Conservation (phyloP, 2,329 filamentous ascomycete genomes). For the Phoma sp. region DNA sequence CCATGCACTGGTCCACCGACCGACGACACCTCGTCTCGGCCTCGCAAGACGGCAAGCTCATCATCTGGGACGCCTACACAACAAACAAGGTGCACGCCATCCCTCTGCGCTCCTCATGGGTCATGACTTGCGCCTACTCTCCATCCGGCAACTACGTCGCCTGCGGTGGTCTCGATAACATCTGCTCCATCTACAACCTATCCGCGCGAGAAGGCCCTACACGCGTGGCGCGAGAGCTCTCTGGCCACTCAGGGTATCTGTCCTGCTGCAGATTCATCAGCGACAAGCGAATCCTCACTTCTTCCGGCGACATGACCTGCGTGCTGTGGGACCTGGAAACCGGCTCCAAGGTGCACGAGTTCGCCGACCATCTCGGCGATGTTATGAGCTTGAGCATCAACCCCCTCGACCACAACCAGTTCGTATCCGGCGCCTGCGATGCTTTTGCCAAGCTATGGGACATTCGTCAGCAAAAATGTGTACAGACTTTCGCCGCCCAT, state of each 20-base stretch:
- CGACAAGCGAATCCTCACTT: slow-evolving; percentile 95
- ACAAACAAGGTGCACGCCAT: slow-evolving; percentile 99
- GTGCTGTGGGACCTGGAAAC: slow-evolving; percentile 99
- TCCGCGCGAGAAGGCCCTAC: slow-evolving; percentile 97
- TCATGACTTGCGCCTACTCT: slow-evolving; percentile 99
- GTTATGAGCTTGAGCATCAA: slow-evolving; percentile 99
- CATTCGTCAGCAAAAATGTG: slow-evolving; percentile 95
- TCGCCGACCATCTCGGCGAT: slow-evolving; percentile 96
- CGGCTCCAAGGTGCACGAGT: slow-evolving; percentile 95
- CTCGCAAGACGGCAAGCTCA: slow-evolving; percentile 98
- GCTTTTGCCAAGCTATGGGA: slow-evolving; percentile 99
- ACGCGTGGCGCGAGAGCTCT: slow-evolving; percentile 91
- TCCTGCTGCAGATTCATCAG: slow-evolving; percentile 99
- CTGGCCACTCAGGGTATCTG: slow-evolving; percentile 94
- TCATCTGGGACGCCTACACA: slow-evolving; percentile 99
- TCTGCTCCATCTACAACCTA: slow-evolving; percentile 99
- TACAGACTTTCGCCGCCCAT: slow-evolving; percentile 97
- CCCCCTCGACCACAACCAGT: slow-evolving; percentile 98
- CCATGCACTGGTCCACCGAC: slow-evolving; percentile 99
- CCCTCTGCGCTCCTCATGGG: slow-evolving; percentile 95
- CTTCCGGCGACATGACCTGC: slow-evolving; percentile 99
- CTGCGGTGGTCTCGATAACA: slow-evolving; percentile 98
- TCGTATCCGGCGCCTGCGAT: slow-evolving; percentile 98
- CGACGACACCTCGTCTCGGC: slow-evolving; percentile 95
- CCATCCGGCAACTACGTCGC: slow-evolving; percentile 98